Conservation (phyloP, 1,284 basidiomycete genomes). For the Amylostereum chailletii region DNA sequence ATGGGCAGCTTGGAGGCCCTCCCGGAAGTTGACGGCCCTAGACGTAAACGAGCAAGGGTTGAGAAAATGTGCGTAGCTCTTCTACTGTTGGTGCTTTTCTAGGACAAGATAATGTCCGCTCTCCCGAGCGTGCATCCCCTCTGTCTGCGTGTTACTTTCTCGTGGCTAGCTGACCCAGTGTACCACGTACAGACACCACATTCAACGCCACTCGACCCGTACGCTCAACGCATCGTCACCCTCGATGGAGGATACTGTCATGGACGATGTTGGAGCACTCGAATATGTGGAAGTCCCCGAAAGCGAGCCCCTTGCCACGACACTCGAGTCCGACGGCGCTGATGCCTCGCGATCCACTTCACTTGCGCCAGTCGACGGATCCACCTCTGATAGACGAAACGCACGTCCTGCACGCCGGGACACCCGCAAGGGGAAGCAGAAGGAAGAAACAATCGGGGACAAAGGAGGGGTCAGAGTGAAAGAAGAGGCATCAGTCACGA, state of each 20-base stretch:
- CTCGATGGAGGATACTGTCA: not conserved
- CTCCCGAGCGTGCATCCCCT: conserved; percentile 10
- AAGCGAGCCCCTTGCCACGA: conserved; percentile 15
- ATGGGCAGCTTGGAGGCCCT: conserved; percentile 50
- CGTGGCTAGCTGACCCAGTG: not conserved
- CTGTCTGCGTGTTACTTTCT: conserved; percentile 16
- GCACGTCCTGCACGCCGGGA: conserved; percentile 26
- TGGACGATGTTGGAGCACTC: not conserved
- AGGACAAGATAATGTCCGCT: not conserved
- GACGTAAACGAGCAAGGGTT: conserved; percentile 60
- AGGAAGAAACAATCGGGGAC: conserved; percentile 30
- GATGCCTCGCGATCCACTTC: conserved; percentile 51
- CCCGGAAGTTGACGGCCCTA: conserved; percentile 50
- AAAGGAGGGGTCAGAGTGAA: conserved; percentile 44
- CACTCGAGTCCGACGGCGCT: conserved; percentile 39
- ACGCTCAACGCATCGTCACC: not conserved
- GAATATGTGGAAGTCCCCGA: not conserved
- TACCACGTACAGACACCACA: not conserved
- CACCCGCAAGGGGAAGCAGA: conserved; percentile 64
- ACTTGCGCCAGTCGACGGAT: conserved; percentile 37
- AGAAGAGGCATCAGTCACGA: conserved; percentile 49
- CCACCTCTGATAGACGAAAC: conserved; percentile 10
- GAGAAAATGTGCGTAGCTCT: conserved; percentile 57
- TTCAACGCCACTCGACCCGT: not conserved
- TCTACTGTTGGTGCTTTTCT: not conserved